Base-by-base conservation (phyloP, 345 rosid genomes). In the Lepidium africanum region DNA sequence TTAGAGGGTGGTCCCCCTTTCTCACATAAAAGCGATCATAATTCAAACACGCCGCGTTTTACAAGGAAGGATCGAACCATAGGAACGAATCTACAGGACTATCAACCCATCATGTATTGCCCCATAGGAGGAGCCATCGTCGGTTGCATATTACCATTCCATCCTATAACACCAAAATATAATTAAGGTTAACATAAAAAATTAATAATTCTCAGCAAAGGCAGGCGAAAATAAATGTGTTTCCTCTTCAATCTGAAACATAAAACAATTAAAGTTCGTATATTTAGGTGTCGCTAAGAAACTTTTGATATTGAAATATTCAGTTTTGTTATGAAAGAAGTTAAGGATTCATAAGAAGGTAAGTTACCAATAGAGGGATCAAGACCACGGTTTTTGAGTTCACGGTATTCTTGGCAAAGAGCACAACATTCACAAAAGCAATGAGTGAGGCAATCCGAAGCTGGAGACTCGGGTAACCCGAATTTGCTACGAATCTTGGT, bases 371-470 rank as follows among this genome's bases (percentile, higher is more conserved):
- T 50, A 42, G 92, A 23, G 15, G 89, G 96, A 56, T 89, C 91
- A 49, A 74, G 53, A 52, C 93, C 91, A 76, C 93, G 82, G 36
- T 2, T 71, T 14, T 81, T 72, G 30, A 89, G 96, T 78, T 89
- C 92, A 41, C 90, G 76, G 59, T 86, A 83, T 23, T 84, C 89
- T 70, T 87, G 96, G 51, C 96, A 87, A 65, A 89, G 89, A 52
- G 96, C 91, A 63, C 96, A 87, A 14, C 67, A 69, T 50, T 87
- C 96, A 74, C 64, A 89, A 15, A 87, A 67, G 49, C 57, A 79
- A 66, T 89, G 93, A 30, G 81, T 79, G 70, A 81, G 12, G 78
- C 93, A 87, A 52, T 87, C 91, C 0, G 93, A 83, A 9, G 81
- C 84, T 9, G 93, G 91, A 30, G 83, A 63, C 74, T 87, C 91